phyloP scores from a whole-genome alignment of 108 stramenopile species.

The Cylindrotheca fusiformis region DNA sequence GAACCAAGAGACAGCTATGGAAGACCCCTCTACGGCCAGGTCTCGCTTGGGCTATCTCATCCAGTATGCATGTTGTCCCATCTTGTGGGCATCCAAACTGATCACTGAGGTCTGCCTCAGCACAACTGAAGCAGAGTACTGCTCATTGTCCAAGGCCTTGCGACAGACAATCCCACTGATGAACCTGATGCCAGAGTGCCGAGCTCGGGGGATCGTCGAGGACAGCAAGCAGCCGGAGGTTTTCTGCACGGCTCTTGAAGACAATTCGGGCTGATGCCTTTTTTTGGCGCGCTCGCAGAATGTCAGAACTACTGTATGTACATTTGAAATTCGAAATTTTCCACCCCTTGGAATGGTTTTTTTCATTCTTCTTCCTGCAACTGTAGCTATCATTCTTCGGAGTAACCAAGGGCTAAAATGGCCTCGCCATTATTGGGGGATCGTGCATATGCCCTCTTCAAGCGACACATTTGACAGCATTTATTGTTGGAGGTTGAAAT shows the following conservation, averaged over 20 bases:
- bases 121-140: constrained; percentile 52
- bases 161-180: constrained; percentile 36
- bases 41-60: constrained; percentile 38
- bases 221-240: constrained; percentile 9
- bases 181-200: constrained; percentile 29
- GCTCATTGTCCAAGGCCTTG: constrained; percentile 34
- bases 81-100: constrained; percentile 42
- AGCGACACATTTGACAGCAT: no score
- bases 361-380: no score
- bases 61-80: constrained; percentile 20
- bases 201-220: constrained; percentile 6
- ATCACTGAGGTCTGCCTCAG: constrained; percentile 42
- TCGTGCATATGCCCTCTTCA: no score
- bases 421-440: no score
- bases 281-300: no score
- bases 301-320: no score
- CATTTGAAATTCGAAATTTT: no score
- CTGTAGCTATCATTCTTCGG: no score
- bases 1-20: constrained; percentile 9
- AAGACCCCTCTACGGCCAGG: constrained; percentile 21
- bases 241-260: background rate
- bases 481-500: no score
- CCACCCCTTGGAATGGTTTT: no score
- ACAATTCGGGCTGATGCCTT: background rate
- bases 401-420: no score